Conservation (phyloP, 2,329 filamentous ascomycete species). For the Alternaria longipes region DNA sequence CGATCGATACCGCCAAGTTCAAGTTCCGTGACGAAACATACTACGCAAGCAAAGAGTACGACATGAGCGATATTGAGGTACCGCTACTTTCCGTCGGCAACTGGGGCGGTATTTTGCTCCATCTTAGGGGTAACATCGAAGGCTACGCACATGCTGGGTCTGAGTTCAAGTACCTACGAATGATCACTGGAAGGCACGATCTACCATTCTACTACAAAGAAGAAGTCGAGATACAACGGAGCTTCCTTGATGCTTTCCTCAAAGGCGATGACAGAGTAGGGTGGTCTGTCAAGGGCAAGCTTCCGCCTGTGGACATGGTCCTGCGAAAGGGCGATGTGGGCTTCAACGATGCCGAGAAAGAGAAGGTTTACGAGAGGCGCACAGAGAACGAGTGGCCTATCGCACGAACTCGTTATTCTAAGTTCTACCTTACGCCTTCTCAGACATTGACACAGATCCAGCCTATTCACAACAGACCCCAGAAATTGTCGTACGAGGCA, state of each 20-base stretch:
- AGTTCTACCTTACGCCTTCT: constrained; percentile 66
- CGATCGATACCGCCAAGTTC: constrained; percentile 52
- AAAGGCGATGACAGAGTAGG: constrained; percentile 70
- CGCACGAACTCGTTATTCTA: constrained; percentile 69
- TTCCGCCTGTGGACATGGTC: constrained; percentile 68
- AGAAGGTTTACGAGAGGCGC: constrained; percentile 65
- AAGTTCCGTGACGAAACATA: constrained; percentile 70
- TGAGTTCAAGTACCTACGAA: constrained; percentile 72
- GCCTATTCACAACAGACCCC: constrained; percentile 34
- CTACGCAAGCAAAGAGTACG: constrained; percentile 72
- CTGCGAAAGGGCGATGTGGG: constrained; percentile 73
- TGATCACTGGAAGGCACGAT: constrained; percentile 75
- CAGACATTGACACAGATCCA: constrained; percentile 52
- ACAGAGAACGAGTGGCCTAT: constrained; percentile 73
- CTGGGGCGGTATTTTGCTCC: constrained; percentile 75
- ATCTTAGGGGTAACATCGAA: constrained; percentile 74
- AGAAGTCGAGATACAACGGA: constrained; percentile 72
- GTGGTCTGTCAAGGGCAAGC: constrained; percentile 67
- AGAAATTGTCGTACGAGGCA: constrained; percentile 66
- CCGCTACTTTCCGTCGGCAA: constrained; percentile 74
- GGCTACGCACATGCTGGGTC: constrained; percentile 72
- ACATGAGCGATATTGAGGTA: constrained; percentile 71
- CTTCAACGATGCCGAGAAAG: constrained; percentile 69
- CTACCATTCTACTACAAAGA: constrained; percentile 76
- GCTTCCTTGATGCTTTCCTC: constrained; percentile 76